Base-by-base conservation (phyloP, 345 rosid genomes). In the Psidium friedrichsthalianum region DNA sequence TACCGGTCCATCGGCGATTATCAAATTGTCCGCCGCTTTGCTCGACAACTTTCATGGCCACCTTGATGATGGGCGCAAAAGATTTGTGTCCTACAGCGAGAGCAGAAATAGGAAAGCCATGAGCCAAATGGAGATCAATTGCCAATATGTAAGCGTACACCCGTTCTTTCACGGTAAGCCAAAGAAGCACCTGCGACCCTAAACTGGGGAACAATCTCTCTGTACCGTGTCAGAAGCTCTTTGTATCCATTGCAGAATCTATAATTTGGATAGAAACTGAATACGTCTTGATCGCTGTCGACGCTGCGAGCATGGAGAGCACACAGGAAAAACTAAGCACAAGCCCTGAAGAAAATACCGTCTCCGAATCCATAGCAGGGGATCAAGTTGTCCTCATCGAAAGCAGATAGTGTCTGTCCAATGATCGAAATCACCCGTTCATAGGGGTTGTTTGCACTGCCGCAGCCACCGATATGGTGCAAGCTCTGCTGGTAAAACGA, bases 231-330 rank as follows among this genome's bases (percentile, higher is more conserved):
- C 42, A 97, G 93, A 51, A 95, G 98, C 87, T 96, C 98, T 89
- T 97, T 98, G 76, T 96, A 97, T 52, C 99, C 99, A n/a, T 91
- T 86, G 84, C 98, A 97, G 88, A 82, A 87, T 81, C 89, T 86
- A 86, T 94, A 97, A 52, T 93, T 92, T 1, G 91, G 88, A 89
- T 88, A 88, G 93, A 97, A 97, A 89, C 94, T 90, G 88, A 97
- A 95, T 32, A 97, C 97, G 58, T 97, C 99, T 88, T 95, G 98
- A 87, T 96, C 99, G 87, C 95, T 1, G 99, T 96, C 56, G 97
- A 91, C 58, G 98, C 98, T 96, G 91, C 87, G 86, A 84, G 76
- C 59, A 42, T 56, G 86, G 8, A 54, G 14, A 20, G 40, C 40
- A 61, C 74, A 61, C 21, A 61, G 74, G 74, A 27, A 29, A 59